Conservation (phyloP, 2,329 filamentous ascomycete genomes). For the Penicillium sp. region DNA sequence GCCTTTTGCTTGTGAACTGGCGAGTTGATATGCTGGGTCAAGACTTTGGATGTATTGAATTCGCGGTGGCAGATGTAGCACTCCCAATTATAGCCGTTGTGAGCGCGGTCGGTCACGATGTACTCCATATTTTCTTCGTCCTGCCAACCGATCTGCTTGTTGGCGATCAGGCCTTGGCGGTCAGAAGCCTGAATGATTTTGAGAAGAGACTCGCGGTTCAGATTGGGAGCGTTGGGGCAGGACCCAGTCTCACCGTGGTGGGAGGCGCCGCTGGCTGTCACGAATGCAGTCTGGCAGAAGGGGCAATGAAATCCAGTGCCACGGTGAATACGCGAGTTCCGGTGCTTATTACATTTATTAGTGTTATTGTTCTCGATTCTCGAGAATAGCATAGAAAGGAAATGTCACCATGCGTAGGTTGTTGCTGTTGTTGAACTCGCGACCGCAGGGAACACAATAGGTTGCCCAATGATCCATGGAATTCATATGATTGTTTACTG, state of each 20-base stretch:
- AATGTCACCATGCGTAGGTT: conserved; percentile 29
- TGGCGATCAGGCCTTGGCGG: conserved; percentile 51
- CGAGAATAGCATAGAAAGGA: background rate
- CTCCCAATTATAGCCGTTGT: conserved; percentile 50
- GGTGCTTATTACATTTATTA: conserved; percentile 47
- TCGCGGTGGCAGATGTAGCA: conserved; percentile 56
- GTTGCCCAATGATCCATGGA: conserved; percentile 23
- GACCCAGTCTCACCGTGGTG: conserved; percentile 59
- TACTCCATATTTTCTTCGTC: conserved; percentile 32
- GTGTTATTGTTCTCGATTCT: background rate
- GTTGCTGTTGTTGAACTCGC: conserved; percentile 33
- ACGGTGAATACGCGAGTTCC: conserved; percentile 54
- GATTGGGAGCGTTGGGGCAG: conserved; percentile 47
- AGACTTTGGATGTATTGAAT: conserved; percentile 37
- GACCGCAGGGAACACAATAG: conserved; percentile 33
- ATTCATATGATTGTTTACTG: conserved; percentile 26
- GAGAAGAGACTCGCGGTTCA: conserved; percentile 54
- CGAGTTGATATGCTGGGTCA: conserved; percentile 59
- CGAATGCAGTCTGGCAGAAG: conserved; percentile 52
- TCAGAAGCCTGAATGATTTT: conserved; percentile 49
- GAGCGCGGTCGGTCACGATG: conserved; percentile 43
- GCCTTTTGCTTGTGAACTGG: conserved; percentile 50
- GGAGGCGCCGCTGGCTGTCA: conserved; percentile 55
- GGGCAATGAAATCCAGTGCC: conserved; percentile 52
- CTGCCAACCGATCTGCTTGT: conserved; percentile 52